Percentiles rank a stretch among this genome's conserved stretches.
These are phyloP conservation scores for Camellia japonica DNA, from an alignment of 148 eudicot species.

Conservation along the genomic window DNA sequence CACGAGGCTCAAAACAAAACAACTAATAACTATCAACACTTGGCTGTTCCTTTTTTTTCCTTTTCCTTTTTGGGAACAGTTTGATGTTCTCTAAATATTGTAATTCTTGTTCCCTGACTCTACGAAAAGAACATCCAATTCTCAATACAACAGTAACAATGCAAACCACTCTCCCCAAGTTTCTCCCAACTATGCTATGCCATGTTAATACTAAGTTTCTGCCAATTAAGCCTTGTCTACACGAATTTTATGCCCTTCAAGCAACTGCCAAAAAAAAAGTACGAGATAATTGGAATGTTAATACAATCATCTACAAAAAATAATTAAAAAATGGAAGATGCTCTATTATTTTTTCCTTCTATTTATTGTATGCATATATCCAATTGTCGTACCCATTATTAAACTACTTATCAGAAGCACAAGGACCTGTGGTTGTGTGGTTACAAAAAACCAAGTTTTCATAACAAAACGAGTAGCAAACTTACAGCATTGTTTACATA, in stretches of 20 bases:
- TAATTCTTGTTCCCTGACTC: background rate
- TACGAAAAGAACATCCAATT: background rate
- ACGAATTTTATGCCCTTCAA: slow-evolving; percentile 90
- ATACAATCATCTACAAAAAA: background rate
- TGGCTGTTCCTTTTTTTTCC: too few species aligned
- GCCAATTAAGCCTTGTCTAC: slow-evolving; percentile 68
- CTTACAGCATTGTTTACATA: slow-evolving; percentile 81
- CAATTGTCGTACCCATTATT: background rate
- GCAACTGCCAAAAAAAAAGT: slow-evolving; percentile 43
- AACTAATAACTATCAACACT: too few species aligned
- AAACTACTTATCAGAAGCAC: slow-evolving; percentile 4
- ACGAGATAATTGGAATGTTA: background rate
- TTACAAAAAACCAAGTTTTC: slow-evolving; percentile 5
- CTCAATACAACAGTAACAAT: background rate
- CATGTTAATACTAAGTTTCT: background rate
- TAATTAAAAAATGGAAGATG: background rate
- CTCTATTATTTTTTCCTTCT: too few species aligned
- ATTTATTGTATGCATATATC: background rate
- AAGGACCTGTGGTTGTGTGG: background rate
- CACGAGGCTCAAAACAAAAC: too few species aligned
- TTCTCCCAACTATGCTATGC: background rate
- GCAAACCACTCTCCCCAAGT: slow-evolving; percentile 5
- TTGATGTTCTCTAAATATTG: background rate
- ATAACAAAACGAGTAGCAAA: slow-evolving; percentile 10
- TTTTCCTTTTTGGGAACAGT: background rate